Evolutionary conservation across 1,284 basidiomycete genomes (phyloP), one percentile per base, ranked within the genome.

Genomic region (Cutaneotrichosporon cavernicola): DNA sequence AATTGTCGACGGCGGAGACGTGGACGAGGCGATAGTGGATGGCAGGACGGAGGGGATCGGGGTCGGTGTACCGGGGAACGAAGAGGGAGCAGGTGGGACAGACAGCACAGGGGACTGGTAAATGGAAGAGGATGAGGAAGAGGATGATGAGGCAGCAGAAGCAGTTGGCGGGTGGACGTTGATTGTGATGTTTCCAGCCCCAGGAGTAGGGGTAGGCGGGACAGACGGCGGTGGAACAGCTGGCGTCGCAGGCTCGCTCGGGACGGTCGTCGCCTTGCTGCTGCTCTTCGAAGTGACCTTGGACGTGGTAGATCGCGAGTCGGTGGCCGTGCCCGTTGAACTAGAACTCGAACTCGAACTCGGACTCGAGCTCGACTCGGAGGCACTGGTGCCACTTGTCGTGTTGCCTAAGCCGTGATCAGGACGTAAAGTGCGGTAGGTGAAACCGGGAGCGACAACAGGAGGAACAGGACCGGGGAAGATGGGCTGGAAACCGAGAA

Each of bases 101-200:
- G 53, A 16, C 14, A 34, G 53, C 53, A 21, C 26, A 50, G 22
- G 21, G 21, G 5, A 11, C 8, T 26, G 26, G 26, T 26, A 26
- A 26, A 26, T 26, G 26, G 26, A 26, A 26, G 26, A 26, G 26
- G 26, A 26, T 26, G 26, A 26, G 26, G 26, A 1, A 26, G 26
- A 26, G 26, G 51, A 51, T 11, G 30, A 32, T 26, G 38, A 40
- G 40, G 30, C 40, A 47, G 30, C 49, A 30, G 52, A 38, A 7
- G 32, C 60, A 8, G 53, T 47, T 2, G 60, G 34, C n/a, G 62
- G 38, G 14, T 49, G 43, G 52, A 64, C 43, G 16, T 51, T 64
- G 52, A 63, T 63, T 32, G 55, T 52, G 30, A 58, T 58, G 34
- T 38, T 36, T 18, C 30, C 7, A 31, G 11, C 51, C 22, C 13